Evolutionary conservation across 192 early-diverging fungal species (phyloP).

Genomic region (Kappamyces sp.): DNA sequence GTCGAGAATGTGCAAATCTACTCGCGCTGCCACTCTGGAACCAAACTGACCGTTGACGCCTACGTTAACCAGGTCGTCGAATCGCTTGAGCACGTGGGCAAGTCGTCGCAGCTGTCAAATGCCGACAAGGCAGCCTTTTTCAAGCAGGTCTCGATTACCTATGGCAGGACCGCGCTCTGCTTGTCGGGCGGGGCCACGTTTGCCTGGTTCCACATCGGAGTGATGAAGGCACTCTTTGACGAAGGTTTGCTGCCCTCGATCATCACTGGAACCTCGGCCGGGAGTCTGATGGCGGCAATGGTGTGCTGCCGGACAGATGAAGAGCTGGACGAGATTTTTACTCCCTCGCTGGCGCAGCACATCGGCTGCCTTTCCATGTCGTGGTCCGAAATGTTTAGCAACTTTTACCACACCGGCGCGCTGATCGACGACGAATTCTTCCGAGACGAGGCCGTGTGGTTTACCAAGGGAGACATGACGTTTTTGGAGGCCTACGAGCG

Average conservation of each 20-base stretch:
- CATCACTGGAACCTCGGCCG: conserved; percentile 72
- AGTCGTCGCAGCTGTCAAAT: conserved; percentile 15
- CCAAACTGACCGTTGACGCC: conserved; percentile 62
- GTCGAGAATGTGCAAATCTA: conserved; percentile 71
- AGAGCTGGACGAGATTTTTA: conserved; percentile 27
- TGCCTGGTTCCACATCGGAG: conserved; percentile 55
- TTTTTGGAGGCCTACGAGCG: conserved; percentile 53
- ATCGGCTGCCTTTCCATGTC: background rate
- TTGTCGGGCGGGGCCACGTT: conserved; percentile 67
- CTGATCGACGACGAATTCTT: conserved; percentile 44
- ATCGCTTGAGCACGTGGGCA: conserved; percentile 24
- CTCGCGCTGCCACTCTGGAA: conserved; percentile 65
- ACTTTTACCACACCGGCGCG: background rate
- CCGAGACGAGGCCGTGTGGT: conserved; percentile 7
- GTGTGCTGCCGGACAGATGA: conserved; percentile 64
- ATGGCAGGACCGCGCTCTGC: conserved; percentile 71
- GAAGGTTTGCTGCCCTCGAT: conserved; percentile 62
- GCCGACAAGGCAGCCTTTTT: conserved; percentile 61
- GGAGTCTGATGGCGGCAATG: conserved; percentile 51
- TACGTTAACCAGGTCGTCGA: conserved; percentile 57
- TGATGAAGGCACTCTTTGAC: conserved; percentile 66
- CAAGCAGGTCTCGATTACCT: conserved; percentile 54
- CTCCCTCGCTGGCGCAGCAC: conserved; percentile 3
- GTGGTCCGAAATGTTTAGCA: conserved; percentile 1
- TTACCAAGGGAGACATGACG: background rate